A percentile compares a stretch with the other conserved stretches of the same genome.
Conservation (phyloP, 2,329 filamentous ascomycete species). For the Nemania sp. region DNA sequence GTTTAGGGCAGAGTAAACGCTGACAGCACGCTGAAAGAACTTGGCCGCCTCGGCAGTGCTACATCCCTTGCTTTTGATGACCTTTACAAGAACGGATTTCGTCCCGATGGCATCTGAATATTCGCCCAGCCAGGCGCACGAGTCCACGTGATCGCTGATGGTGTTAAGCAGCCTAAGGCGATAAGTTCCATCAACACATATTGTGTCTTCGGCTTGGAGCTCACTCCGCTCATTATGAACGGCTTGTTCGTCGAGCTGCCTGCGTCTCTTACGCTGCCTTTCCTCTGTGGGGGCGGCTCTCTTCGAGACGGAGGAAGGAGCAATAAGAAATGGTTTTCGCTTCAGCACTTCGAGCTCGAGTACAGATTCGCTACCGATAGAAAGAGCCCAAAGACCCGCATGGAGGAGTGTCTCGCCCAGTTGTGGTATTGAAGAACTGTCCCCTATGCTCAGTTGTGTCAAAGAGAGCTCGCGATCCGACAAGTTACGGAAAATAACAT, state of each 20-base stretch:
- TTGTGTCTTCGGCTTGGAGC: neutral
- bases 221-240: neutral
- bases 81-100: neutral
- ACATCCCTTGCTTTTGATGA: neutral
- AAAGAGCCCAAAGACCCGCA: neutral
- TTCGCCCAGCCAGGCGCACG: neutral
- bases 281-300: neutral
- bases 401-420: neutral
- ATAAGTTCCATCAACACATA: neutral
- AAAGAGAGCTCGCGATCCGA: neutral
- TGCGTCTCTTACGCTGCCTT: neutral
- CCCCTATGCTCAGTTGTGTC: neutral
- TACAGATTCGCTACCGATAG: neutral
- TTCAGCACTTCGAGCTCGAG: constrained; percentile 2
- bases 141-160: neutral
- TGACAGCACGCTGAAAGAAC: neutral
- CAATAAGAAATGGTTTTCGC: neutral
- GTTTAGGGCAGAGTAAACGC: neutral
- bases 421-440: neutral
- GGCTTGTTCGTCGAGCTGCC: neutral
- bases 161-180: constrained; percentile 1
- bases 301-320: neutral
- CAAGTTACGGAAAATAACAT: neutral
- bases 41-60: neutral
- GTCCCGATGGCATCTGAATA: neutral